phyloP scores from a whole-genome alignment of 192 early-diverging fungal species.

The Coemansia sp. region DNA sequence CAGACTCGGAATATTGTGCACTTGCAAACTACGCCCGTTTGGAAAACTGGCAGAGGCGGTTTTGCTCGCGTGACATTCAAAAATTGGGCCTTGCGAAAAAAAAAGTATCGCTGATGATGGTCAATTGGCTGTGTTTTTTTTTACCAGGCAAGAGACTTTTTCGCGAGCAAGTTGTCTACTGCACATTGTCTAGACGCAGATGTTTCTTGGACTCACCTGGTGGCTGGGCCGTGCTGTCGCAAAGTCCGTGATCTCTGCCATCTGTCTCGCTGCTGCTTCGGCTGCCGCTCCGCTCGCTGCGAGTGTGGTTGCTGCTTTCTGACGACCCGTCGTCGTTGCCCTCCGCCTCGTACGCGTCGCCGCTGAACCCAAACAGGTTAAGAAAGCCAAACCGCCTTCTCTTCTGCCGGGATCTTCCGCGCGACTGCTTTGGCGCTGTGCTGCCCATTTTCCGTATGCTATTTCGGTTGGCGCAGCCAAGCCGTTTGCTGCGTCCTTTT shows the following conservation, averaged over 20 bases:
- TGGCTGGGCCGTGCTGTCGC: slow-evolving; percentile 7
- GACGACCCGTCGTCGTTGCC: neutral
- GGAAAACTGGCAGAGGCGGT: no score
- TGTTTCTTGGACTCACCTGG: slow-evolving; percentile 1
- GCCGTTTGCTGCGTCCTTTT: neutral
- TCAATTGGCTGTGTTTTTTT: no score
- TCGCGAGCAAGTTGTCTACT: neutral
- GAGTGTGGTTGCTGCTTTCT: neutral
- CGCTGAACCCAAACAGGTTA: slow-evolving; percentile 41
- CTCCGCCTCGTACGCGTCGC: slow-evolving; percentile 9
- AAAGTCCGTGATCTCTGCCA: neutral
- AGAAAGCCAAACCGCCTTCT: slow-evolving; percentile 41
- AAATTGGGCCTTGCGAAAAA: neutral
- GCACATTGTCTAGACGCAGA: neutral
- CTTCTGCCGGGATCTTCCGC: slow-evolving; percentile 21
- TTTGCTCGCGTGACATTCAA: neutral
- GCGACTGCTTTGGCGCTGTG: slow-evolving; percentile 4
- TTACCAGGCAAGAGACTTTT: no score
- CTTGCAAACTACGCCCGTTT: no score
- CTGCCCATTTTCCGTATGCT: slow-evolving; percentile 16
- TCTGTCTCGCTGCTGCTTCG: slow-evolving; percentile 3
- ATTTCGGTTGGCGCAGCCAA: neutral
- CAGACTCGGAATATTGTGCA: neutral
- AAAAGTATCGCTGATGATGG: neutral
- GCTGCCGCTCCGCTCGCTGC: slow-evolving; percentile 5